Evolutionary conservation across 805 yeast species (phyloP).

Genomic region (Teunomyces tritomae): DNA sequence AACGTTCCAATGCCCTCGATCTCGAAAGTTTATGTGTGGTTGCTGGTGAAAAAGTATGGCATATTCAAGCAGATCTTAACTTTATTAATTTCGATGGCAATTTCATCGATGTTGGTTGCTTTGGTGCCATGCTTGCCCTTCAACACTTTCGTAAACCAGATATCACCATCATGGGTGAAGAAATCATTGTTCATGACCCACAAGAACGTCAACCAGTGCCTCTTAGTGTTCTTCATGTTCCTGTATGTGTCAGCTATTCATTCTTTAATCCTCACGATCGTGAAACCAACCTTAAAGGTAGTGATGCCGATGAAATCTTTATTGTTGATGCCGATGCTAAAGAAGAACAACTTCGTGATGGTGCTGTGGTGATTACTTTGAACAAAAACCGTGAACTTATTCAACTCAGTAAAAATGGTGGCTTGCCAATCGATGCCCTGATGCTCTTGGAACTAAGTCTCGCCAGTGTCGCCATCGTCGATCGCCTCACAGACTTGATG

Average conservation of each 20-base stretch:
- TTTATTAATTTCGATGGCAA: conserved; percentile 91
- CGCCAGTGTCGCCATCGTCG: conserved; percentile 63
- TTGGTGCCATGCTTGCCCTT: conserved; percentile 85
- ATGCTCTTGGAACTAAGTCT: conserved; percentile 66
- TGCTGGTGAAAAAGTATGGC: conserved; percentile 92
- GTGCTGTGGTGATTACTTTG: conserved; percentile 78
- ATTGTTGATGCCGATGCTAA: conserved; percentile 72
- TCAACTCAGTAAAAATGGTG: conserved; percentile 89
- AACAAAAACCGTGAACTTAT: conserved; percentile 90
- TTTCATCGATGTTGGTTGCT: conserved; percentile 82
- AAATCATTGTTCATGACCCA: conserved; percentile 62
- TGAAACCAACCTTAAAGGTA: conserved; percentile 72
- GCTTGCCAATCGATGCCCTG: conserved; percentile 74
- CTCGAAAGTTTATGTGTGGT: conserved; percentile 86
- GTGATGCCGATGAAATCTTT: conserved; percentile 54
- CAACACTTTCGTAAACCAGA: conserved; percentile 84
- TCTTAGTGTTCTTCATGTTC: conserved; percentile 80
- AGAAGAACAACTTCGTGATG: conserved; percentile 77
- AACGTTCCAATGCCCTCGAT: conserved; percentile 88
- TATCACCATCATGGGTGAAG: conserved; percentile 50
- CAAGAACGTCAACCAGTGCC: conserved; percentile 87
- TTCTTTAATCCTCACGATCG: conserved; percentile 67
- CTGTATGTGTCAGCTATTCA: conserved; percentile 86
- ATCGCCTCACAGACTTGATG: conserved; percentile 61
- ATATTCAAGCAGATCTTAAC: conserved; percentile 84